A percentile compares a stretch with the other conserved stretches of the same genome.
Conservation (phyloP, 2,329 filamentous ascomycete species). For the Bipolaris oryzae region DNA sequence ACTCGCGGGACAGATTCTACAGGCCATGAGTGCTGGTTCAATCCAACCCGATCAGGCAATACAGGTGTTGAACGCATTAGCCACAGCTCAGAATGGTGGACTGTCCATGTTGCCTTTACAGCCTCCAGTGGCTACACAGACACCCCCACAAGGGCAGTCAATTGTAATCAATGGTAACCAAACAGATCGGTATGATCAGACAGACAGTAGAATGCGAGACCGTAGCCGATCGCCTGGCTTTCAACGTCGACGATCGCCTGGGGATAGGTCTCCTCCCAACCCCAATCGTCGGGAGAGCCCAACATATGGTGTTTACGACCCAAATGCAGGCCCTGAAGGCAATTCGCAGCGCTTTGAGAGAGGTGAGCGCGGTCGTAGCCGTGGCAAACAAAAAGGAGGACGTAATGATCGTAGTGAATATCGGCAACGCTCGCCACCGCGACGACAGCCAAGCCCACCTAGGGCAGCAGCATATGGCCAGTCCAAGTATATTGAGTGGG, state of each 20-base stretch:
- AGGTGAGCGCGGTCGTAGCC: slow-evolving; percentile 62
- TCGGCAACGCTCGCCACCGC: slow-evolving; percentile 83
- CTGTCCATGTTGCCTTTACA: slow-evolving; percentile 37
- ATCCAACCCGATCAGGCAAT: slow-evolving; percentile 45
- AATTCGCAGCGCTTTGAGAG: slow-evolving; percentile 61
- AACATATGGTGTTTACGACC: slow-evolving; percentile 75
- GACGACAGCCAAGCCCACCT: slow-evolving; percentile 63
- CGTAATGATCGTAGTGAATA: slow-evolving; percentile 65
- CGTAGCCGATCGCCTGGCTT: slow-evolving; percentile 64
- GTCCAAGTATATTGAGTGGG: slow-evolving; percentile 80
- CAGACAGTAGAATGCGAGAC: slow-evolving; percentile 44
- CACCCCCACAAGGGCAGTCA: slow-evolving; percentile 24
- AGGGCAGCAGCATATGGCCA: slow-evolving; percentile 33
- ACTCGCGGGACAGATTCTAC: slow-evolving; percentile 41
- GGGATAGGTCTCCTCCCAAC: slow-evolving; percentile 63
- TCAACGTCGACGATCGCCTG: slow-evolving; percentile 65
- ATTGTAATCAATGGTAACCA: slow-evolving; percentile 28
- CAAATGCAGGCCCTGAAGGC: slow-evolving; percentile 61
- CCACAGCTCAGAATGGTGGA: slow-evolving; percentile 33
- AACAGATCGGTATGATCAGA: slow-evolving; percentile 38
- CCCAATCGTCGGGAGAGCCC: slow-evolving; percentile 69
- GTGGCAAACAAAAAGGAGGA: slow-evolving; percentile 52
- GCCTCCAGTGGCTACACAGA: slow-evolving; percentile 20
- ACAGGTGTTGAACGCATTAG: slow-evolving; percentile 41
- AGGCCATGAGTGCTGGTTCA: slow-evolving; percentile 41